Evolutionary conservation across 2,329 filamentous ascomycete genomes (phyloP), one percentile per base, ranked within the genome.

Genomic region (Lecanosticta acicola): DNA sequence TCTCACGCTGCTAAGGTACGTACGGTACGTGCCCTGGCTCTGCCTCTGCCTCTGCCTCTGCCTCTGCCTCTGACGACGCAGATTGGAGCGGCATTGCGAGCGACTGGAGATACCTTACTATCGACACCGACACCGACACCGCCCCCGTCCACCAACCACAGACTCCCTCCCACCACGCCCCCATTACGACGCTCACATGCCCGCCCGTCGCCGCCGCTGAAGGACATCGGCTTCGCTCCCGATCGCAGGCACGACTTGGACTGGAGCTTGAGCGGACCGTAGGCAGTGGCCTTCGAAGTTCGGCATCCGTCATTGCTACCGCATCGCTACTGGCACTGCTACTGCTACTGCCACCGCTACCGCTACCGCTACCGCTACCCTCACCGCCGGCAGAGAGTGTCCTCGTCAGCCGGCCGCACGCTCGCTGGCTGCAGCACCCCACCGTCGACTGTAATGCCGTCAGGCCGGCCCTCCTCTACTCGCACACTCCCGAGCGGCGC

Each of bases 401-500:
- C 18, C 18, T 8, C 36, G 8, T 19, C 20, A 29, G 24, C 11
- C 24, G 24, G 24, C 24, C 24, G 24, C 36, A 21, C 36, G 10
- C 16, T 13, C 36, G 36, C 36, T 17, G 4, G 17, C 16, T 17
- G 10, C 36, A 7, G 5, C 33, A 7, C n/a, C 5, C 13, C 33
- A 7, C 13, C 16, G 13, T 17, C 10, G 14, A 18, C 17, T 32
- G 39, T 32, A 41, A 41, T 41, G 37, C 37, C 37, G 19, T 39
- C 37, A 21, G 37, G 37, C 21, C 37, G 17, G 18, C 21, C 19
- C 37, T 24, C 37, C 37, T 19, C 19, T 20, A 9, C 37, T n/a
- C 17, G 19, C 37, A 39, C 37, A 32, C 20, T 13, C n/a, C 21
- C 39, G 39, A n/a, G 39, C 24, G 24, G 24, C 24, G 33, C 33